Base-by-base conservation (phyloP, 306 rosid species). In the Pyrus bretschneideri region DNA sequence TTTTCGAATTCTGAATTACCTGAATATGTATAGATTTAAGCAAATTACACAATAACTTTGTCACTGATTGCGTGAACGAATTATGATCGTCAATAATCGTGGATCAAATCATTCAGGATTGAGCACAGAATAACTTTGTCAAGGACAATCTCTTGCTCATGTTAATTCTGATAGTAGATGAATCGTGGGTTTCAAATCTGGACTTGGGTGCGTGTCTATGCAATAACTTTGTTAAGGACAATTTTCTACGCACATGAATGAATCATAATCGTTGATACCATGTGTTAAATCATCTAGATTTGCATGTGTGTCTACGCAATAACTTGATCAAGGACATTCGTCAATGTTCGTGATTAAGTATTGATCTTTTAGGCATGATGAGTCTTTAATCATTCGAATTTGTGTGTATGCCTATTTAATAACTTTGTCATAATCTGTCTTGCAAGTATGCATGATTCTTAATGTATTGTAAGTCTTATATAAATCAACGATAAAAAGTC, bases 1-100 rank as follows among this genome's bases (percentile, higher is more conserved):
- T 35, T 6, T 35, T 35, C 1, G 2, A 4, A 1, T 58, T 2
- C 1, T 58, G 1, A 4, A 22, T 3, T 9, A 9, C 0, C 0
- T 58, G 0, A 21, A 11, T 0, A 21, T 22, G 0, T 0, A 2
- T 22, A 0, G 0, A 1, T 22, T 0, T 12, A 58, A 0, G 0
- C 1, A 3, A 6, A 46, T 13, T 13, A 46, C 18, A 46, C 18
- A 1, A 4, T 13, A 45, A 45, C 6, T 13, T 45, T 45, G 51
- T 45, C 51, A 12, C 2, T 33, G 8, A 33, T 33, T 33, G 38
- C 8, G 8, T 33, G 38, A 33, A 33, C 38, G 38, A 33, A 33
- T 33, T 33, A 33, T 33, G 38, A 33, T 33, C 38, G 1, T 6
- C 38, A 33, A 33, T 33, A 33, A 33, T 33, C 38, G 0, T 33